A percentile compares a stretch with the other conserved stretches of the same genome.
Conservation (phyloP, 2,329 filamentous ascomycete species). For the Drechslerella stenobrocha region DNA sequence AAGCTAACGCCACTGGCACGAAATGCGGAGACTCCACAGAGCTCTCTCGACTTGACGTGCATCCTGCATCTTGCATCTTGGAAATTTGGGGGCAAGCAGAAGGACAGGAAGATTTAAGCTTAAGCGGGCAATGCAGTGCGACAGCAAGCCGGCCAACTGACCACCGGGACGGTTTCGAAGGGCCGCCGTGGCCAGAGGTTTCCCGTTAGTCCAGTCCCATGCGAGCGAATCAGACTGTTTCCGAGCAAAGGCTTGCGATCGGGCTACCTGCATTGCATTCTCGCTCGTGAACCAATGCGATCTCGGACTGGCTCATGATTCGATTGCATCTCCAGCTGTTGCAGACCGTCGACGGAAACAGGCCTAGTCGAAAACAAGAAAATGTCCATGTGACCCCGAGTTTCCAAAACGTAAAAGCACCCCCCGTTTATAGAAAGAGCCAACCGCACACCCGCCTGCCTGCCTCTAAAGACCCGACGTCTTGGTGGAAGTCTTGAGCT, state of each 20-base stretch:
- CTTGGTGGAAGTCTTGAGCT: slow-evolving; percentile 29
- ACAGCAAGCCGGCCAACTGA: slow-evolving; percentile 23
- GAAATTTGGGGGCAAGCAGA: too few relatives aligned
- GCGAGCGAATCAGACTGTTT: slow-evolving; percentile 41
- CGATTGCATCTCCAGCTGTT: slow-evolving; percentile 1
- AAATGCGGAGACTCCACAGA: slow-evolving; percentile 49
- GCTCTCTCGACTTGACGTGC: slow-evolving; percentile 32
- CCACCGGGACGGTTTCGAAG: slow-evolving; percentile 46
- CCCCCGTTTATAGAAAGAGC: slow-evolving; percentile 48
- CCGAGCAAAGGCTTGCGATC: slow-evolving; percentile 30
- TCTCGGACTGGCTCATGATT: slow-evolving; percentile 4
- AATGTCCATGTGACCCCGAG: slow-evolving; percentile 43
- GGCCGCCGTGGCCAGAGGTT: slow-evolving; percentile 44
- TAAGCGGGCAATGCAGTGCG: slow-evolving; percentile 31
- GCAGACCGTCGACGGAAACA: slow-evolving; percentile 38
- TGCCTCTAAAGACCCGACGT: slow-evolving; percentile 18
- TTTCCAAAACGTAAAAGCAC: slow-evolving; percentile 34
- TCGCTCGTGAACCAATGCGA: not conserved
- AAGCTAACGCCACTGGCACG: slow-evolving; percentile 3
- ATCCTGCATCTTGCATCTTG: slow-evolving; percentile 31
- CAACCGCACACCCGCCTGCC: slow-evolving; percentile 16
- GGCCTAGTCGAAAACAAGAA: slow-evolving; percentile 45
- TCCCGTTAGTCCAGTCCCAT: slow-evolving; percentile 36
- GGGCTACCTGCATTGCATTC: slow-evolving; percentile 18
- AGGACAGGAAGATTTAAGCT: slow-evolving; percentile 44